Percentiles rank a stretch among this genome's conserved stretches.
Conservation (phyloP, 202 grass and related monocot genomes). For the Panicum hallii region DNA sequence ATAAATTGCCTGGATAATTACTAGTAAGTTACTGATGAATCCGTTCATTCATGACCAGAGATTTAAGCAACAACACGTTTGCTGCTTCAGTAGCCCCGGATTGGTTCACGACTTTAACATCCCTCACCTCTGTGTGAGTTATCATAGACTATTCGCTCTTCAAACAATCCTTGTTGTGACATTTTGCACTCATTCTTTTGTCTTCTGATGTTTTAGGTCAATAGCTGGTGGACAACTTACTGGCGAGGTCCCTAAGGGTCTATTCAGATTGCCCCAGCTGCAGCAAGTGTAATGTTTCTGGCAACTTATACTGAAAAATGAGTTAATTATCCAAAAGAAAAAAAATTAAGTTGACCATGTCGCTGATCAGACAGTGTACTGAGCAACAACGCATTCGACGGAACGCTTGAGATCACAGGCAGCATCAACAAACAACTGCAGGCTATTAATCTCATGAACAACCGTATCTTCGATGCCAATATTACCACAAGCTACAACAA, state of each 20-base stretch:
- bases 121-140: conserved; percentile 77
- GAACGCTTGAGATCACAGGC: conserved; percentile 57
- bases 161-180: background rate
- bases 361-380: conserved; percentile 55
- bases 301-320: background rate
- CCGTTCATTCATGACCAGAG: conserved; percentile 50
- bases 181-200: background rate
- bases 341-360: background rate
- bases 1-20: conserved; percentile 12
- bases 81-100: conserved; percentile 46
- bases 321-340: background rate
- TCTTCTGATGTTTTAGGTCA: conserved; percentile 52
- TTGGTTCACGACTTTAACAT: conserved; percentile 74
- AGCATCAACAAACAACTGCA: conserved; percentile 54
- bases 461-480: conserved; percentile 27
- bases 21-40: conserved; percentile 22
- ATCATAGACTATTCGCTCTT: background rate
- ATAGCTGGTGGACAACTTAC: conserved; percentile 56
- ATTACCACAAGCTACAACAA: conserved; percentile 56
- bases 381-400: conserved; percentile 53
- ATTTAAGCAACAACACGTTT: conserved; percentile 85
- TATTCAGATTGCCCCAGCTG: conserved; percentile 67
- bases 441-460: conserved; percentile 56
- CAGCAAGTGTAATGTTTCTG: conserved; percentile 79
- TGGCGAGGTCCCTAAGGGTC: conserved; percentile 52